Evolutionary conservation across 805 yeast genomes (phyloP).

Genomic region (Ogataea naganishii): DNA sequence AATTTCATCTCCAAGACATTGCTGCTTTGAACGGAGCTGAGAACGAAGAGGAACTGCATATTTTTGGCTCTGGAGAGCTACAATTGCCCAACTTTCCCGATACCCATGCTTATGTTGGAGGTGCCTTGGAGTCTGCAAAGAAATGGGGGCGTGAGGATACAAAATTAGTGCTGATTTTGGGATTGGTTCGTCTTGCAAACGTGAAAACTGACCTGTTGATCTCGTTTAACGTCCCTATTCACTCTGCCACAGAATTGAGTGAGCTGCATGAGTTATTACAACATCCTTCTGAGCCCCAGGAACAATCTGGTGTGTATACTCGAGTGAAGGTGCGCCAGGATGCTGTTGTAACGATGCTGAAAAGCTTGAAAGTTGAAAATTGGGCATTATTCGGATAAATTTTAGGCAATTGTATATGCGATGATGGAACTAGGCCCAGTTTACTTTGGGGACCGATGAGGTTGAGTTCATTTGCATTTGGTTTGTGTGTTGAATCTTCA

Average conservation of each 20-base stretch:
- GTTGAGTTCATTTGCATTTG: no score
- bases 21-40: constrained; percentile 31
- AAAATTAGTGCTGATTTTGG: constrained; percentile 43
- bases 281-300: not conserved
- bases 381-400: constrained; percentile 38
- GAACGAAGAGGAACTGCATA: constrained; percentile 3
- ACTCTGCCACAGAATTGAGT: constrained; percentile 17
- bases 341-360: constrained; percentile 16
- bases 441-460: no score
- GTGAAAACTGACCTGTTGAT: constrained; percentile 54
- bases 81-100: constrained; percentile 11
- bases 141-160: constrained; percentile 39
- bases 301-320: constrained; percentile 5
- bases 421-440: no score
- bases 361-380: constrained; percentile 29
- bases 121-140: constrained; percentile 33
- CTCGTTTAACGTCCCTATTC: constrained; percentile 51
- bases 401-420: no score
- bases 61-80: no score
- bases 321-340: constrained; percentile 19
- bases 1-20: constrained; percentile 49
- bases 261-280: constrained; percentile 12
- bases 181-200: constrained; percentile 42
- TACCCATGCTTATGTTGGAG: constrained; percentile 21
- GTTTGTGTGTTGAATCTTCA: no score